A percentile compares a stretch with the other conserved stretches of the same genome.
Evolutionary conservation across 108 stramenopile species (phyloP).

Genomic region (Skeletonema costatum): DNA sequence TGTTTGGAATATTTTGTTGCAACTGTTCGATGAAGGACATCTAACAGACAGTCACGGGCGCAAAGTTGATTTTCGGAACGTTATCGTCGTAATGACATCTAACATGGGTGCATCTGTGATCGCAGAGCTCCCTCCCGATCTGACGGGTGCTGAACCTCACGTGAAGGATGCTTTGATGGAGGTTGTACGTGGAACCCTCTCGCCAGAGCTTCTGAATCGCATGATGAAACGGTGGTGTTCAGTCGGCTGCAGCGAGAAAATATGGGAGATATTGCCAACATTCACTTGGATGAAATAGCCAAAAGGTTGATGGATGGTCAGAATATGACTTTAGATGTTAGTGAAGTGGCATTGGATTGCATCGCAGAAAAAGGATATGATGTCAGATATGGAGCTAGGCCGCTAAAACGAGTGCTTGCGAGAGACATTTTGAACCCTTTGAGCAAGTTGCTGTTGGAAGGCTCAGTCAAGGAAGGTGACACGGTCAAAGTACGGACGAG

Average conservation of each 20-base stretch:
- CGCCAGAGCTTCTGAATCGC: conserved; percentile 98
- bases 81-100: conserved; percentile 94
- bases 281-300: conserved; percentile 71
- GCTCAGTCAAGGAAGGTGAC: conserved; percentile 62
- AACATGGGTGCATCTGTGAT: conserved; percentile 96
- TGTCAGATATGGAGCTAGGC: conserved; percentile 82
- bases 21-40: conserved; percentile 97
- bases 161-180: conserved; percentile 68
- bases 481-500: conserved; percentile 71
- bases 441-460: conserved; percentile 79
- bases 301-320: conserved; percentile 52
- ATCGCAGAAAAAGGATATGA: conserved; percentile 78
- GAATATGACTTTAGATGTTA: conserved; percentile 70
- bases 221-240: conserved; percentile 96
- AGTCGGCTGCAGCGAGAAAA: conserved; percentile 81
- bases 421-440: conserved; percentile 77
- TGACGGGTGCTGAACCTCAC: conserved; percentile 63
- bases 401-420: conserved; percentile 80
- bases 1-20: conserved; percentile 97
- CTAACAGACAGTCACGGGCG: conserved; percentile 97
- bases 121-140: conserved; percentile 63
- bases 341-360: conserved; percentile 62
- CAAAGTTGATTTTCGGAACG: conserved; percentile 95
- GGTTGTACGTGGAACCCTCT: conserved; percentile 86
- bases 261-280: conserved; percentile 81